Base-by-base conservation (phyloP, 176 grass and related monocot genomes). In the Pontederia paniculata region DNA sequence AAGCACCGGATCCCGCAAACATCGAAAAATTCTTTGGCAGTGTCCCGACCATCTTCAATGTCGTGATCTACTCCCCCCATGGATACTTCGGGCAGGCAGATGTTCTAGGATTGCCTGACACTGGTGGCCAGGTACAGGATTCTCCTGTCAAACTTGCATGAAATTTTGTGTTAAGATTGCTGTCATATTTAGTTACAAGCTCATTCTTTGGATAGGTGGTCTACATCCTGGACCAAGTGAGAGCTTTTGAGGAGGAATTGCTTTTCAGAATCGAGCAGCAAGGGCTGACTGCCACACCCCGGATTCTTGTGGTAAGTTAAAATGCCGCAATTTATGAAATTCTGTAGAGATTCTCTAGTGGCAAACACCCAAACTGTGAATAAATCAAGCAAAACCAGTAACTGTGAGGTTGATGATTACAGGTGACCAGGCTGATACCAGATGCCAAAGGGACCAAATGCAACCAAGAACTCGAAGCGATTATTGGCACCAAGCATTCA, bases 101-200 rank as follows among this genome's bases (percentile, higher is more conserved):
- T 69, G 93, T 98, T 81, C 93, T 98, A 52, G 93, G 93, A 21
- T 72, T 98, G 86, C 93, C 93, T 21, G 93, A 98, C 42, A 98
- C 86, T 19, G 93, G 93, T 14, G 93, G 93, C 50, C 93, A 98
- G 86, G 85, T 89, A 25, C 1, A 16, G 54, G 42, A 37, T 16
- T 21, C 14, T 59, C 56, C 9, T 15, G 28, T 10, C 23, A 17
- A 23, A 37, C 10, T 18, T 41, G 15, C 17, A 9, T 9, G 2
- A 22, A 31, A 1, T 9, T 12, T 10, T 21, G 10, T 54, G 13
- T 54, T 25, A 10, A 22, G 2, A 47, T 13, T 5, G 21, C 15
- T 14, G 45, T 48, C 16, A 44, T 23, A 42, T 23, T 19, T 63
- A 14, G 46, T 47, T 10, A 17, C 2, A 48, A 53, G 5, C 31